Evolutionary conservation across 1,284 basidiomycete species (phyloP), one percentile per base, ranked within the genome.

Genomic region (Malassezia brasiliensis): DNA sequence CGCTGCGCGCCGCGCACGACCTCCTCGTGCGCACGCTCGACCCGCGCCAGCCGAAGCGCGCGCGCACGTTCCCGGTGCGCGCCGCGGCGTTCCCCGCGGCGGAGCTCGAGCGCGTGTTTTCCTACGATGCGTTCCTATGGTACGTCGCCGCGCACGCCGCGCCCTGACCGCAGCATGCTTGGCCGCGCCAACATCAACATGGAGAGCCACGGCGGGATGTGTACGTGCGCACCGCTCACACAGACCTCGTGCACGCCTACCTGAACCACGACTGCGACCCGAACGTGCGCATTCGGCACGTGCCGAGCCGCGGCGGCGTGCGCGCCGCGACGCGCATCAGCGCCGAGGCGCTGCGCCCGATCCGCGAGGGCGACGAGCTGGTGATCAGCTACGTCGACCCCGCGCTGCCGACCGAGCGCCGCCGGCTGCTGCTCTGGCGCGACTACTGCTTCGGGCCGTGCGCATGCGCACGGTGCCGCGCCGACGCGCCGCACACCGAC

Each of bases 131-230:
- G 1, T 89, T 88, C 73, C 20, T 52, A 9, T 6, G 32, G 40
- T 42, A 42, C 17, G 37, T 20, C 31, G 30, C 5, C 40, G 12
- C 15, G 20, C 45, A n/a, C n/a, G n/a, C n/a, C n/a, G n/a, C 77
- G 87, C 32, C 79, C 80, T 40, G 22, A 40, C 38, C 17, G 14
- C 40, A 42, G 40, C 38, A 80, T 83, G 0, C 76, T 90, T n/a
- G 87, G 88, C 0, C 79, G 85, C 42, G 87, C 88, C 81, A 87
- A 82, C 63, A 80, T 91, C 50, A 91, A 90, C 71, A 79, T 88
- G 56, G 89, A 91, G 76, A 82, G 84, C 2, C 87, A 88, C 59
- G 89, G 89, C 5, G 89, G 88, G 1, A 77, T 91, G 10, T 91
- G 40, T 52, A 52, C 25, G 50, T 28, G 39, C 14, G 19, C n/a